Base-by-base conservation (phyloP, 352 stramenopile genomes). In the Elongisporangium senticosum region DNA sequence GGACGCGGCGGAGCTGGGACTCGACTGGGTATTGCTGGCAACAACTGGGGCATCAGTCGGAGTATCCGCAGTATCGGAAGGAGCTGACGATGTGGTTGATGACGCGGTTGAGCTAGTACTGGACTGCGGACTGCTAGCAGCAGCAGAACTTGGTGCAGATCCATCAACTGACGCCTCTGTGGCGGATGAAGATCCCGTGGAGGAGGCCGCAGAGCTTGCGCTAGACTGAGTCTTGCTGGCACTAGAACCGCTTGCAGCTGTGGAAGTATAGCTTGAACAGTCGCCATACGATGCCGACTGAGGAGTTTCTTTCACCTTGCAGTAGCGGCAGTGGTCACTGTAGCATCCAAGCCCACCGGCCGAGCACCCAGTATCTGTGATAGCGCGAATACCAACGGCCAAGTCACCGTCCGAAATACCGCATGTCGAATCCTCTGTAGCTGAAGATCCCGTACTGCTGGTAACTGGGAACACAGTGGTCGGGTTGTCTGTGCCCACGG, bases 291-390 rank as follows among this genome's bases (percentile, higher is more conserved):
- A n/a, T n/a, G 59, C 52, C 15, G 72, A 78, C 61, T 79, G 62
- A 4, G 65, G 61, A 0, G 67, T 72, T 14, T 72, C 63, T 0
- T 63, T 17, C 14, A 63, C n/a, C 55, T 76, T 78, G 62, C 73
- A 82, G 20, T 58, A 77, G 21, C 73, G 70, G 55, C 73, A 82
- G 48, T 64, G 56, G 24, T 65, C 59, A 49, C 58, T 70, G 64
- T 68, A 76, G 58, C 72, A 81, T 2, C 72, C 72, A n/a, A 81
- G 59, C 0, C 72, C 72, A 37, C 72, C 72, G 17, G 15, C 53
- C n/a, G 37, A 51, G 15, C 72, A 81, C 7, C 61, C 49, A 1
- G 53, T 50, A 51, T 82, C 69, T 7, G 58, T 59, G 37, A 77
- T 49, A 3, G 55, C 69, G 11, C 58, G 64, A 40, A 82, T 75